A percentile compares a stretch with the other conserved stretches of the same genome.
Conservation (phyloP, 176 grass and related monocot genomes). For the Phoenix dactylifera region DNA sequence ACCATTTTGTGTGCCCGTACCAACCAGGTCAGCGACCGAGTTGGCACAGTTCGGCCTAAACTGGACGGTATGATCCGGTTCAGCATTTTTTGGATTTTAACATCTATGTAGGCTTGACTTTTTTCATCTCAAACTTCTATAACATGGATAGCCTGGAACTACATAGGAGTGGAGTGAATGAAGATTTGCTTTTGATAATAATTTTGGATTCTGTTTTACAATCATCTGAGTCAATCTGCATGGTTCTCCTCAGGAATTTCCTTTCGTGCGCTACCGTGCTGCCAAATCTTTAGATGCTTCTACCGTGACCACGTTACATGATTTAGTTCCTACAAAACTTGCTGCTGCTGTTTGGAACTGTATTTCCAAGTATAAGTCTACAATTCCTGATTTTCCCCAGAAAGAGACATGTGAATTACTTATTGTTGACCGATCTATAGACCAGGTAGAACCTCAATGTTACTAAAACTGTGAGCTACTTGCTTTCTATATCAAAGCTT, state of each 20-base stretch:
- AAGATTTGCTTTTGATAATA: no score
- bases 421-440: conserved; percentile 72
- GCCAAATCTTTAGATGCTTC: conserved; percentile 49
- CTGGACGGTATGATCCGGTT: no score
- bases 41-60: no score
- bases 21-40: no score
- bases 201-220: not conserved
- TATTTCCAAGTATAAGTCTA: conserved; percentile 74
- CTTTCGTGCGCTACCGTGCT: conserved; percentile 70
- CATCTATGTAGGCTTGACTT: no score
- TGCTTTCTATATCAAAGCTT: not conserved
- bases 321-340: conserved; percentile 74
- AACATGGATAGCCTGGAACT: no score
- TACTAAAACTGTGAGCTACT: no score
- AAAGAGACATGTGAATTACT: conserved; percentile 96
- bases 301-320: conserved; percentile 19
- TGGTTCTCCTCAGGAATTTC: conserved; percentile 58
- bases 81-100: no score
- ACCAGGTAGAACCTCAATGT: conserved; percentile 48
- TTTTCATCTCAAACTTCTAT: no score
- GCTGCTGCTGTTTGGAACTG: conserved; percentile 75
- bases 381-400: conserved; percentile 86
- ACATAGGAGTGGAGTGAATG: no score
- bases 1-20: no score
- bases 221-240: conserved; percentile 12